Percentiles rank a stretch among this genome's conserved stretches.
Evolutionary conservation across 352 stramenopile species (phyloP).

Genomic region (Globisporangium irregulare): DNA sequence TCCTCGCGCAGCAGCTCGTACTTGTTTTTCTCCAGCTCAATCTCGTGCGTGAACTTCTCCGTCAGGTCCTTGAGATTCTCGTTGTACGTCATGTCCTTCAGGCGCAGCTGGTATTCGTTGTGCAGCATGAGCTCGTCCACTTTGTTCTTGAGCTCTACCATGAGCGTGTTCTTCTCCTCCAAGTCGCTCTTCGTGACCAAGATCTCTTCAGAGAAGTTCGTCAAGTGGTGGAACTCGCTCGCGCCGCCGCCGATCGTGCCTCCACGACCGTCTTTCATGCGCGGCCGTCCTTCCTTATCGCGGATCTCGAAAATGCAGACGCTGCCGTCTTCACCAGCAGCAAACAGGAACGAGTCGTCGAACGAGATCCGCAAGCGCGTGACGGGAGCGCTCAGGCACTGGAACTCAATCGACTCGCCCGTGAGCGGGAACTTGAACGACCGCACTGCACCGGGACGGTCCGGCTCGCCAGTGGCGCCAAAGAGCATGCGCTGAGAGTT

Average conservation of each 20-base stretch:
- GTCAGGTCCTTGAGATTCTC: slow-evolving; percentile 94
- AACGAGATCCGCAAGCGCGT: slow-evolving; percentile 83
- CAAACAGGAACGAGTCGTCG: slow-evolving; percentile 89
- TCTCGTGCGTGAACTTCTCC: slow-evolving; percentile 92
- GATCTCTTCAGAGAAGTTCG: slow-evolving; percentile 71
- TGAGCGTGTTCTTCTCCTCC: slow-evolving; percentile 90
- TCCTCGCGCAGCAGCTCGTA: slow-evolving; percentile 88
- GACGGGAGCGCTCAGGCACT: slow-evolving; percentile 71
- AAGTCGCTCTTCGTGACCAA: slow-evolving; percentile 90
- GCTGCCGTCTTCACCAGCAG: slow-evolving; percentile 82
- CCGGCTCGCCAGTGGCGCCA: slow-evolving; percentile 67
- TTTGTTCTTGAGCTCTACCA: slow-evolving; percentile 93
- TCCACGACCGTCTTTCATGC: slow-evolving; percentile 29
- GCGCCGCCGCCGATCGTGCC: slow-evolving; percentile 13
- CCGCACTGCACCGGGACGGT: slow-evolving; percentile 71
- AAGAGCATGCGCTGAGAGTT: slow-evolving; percentile 89
- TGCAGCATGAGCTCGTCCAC: slow-evolving; percentile 93
- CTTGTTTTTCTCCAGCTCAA: slow-evolving; percentile 91
- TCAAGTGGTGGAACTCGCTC: slow-evolving; percentile 20
- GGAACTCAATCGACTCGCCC: slow-evolving; percentile 87
- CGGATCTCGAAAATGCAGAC: slow-evolving; percentile 88
- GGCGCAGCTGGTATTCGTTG: slow-evolving; percentile 93
- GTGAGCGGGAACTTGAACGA: slow-evolving; percentile 91
- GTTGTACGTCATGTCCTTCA: slow-evolving; percentile 95
- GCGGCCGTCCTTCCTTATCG: slow-evolving; percentile 80